Evolutionary conservation across 352 stramenopile species (phyloP), one percentile per base, ranked within the genome.

Genomic region (Globisporangium apiculatum): DNA sequence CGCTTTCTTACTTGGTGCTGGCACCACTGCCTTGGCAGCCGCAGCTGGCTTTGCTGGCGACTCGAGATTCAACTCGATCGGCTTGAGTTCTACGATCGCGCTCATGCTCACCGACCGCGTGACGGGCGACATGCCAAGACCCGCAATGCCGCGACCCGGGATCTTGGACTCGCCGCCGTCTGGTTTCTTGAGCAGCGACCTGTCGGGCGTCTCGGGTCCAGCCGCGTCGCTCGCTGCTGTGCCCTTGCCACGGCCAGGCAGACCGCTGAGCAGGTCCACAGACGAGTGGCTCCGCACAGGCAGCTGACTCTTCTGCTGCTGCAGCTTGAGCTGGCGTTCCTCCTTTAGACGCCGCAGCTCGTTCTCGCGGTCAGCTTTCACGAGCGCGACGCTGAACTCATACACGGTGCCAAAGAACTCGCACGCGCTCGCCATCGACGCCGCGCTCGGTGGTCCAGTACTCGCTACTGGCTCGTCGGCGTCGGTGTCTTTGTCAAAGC

Each of bases 391-490:
- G n/a, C 73, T 89, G 49, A 91, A 91, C 45, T 91, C 81, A 58
- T 91, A 87, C 49, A 91, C 78, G 1, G 66, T 80, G 41, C 55
- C 75, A 58, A 91, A 89, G 60, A 91, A 89, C 55, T 85, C 77
- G 0, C 72, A 66, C 5, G 79, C 79, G 3, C 75, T 68, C 7
- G 71, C 49, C 48, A 80, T 69, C 9, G 67, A 56, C 11, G 71
- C 62, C 14, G 75, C 50, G 36, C 51, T 73, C 4, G 72, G 53
- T 8, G 60, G 55, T 0, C 51, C 65, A 11, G 54, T 56, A 36
- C 54, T 31, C 24, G 54, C 12, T 36, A 37, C 7, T 0, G 58
- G 2, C 0, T 70, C 61, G 15, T 79, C 69, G 0, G 73, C 66
- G 2, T 72, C 65, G 1, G 59, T 61, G 49, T 76, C 75, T 45